phyloP scores from a whole-genome alignment of 148 eudicot genomes.

The Diospyros lotus region DNA sequence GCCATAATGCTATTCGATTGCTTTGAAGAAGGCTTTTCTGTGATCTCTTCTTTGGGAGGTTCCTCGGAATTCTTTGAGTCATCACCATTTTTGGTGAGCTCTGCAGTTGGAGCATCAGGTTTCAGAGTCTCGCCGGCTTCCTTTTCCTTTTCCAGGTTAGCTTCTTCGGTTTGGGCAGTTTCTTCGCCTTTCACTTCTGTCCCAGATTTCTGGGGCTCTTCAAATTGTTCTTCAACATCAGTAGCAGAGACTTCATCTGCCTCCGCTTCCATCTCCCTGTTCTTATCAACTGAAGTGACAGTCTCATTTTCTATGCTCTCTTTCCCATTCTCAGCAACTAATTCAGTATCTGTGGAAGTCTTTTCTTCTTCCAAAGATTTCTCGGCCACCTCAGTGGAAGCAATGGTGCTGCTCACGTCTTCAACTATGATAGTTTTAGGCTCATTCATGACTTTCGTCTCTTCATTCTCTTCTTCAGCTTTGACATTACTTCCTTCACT shows the following conservation, averaged over 20 bases:
- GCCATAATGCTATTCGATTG: conserved; percentile 56
- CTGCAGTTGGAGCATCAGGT: conserved; percentile 8
- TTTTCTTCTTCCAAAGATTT: conserved; percentile 24
- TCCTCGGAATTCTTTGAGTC: conserved; percentile 19
- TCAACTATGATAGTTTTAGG: conserved; percentile 22
- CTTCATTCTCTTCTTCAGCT: conserved; percentile 22
- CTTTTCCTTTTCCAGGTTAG: conserved; percentile 22
- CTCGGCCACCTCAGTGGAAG: conserved; percentile 28
- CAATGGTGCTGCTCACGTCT: conserved; percentile 3
- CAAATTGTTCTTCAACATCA: conserved; percentile 13
- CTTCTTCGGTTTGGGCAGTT: conserved; percentile 21
- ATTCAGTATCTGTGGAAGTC: conserved; percentile 49
- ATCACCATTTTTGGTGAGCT: conserved; percentile 14
- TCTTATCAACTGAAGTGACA: conserved; percentile 23
- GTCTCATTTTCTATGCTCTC: conserved; percentile 14
- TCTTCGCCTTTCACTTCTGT: conserved; percentile 22
- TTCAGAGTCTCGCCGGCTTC: conserved; percentile 19
- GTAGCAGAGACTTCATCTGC: conserved; percentile 13
- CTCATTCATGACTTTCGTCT: conserved; percentile 20
- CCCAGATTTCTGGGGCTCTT: conserved; percentile 22
- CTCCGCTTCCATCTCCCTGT: conserved; percentile 27
- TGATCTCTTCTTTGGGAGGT: conserved; percentile 36
- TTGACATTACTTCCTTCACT: conserved; percentile 1
- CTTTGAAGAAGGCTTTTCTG: conserved; percentile 53
- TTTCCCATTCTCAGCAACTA: conserved; percentile 24